phyloP scores from a whole-genome alignment of 2,329 filamentous ascomycete genomes.

The Lachnellula cervina region DNA sequence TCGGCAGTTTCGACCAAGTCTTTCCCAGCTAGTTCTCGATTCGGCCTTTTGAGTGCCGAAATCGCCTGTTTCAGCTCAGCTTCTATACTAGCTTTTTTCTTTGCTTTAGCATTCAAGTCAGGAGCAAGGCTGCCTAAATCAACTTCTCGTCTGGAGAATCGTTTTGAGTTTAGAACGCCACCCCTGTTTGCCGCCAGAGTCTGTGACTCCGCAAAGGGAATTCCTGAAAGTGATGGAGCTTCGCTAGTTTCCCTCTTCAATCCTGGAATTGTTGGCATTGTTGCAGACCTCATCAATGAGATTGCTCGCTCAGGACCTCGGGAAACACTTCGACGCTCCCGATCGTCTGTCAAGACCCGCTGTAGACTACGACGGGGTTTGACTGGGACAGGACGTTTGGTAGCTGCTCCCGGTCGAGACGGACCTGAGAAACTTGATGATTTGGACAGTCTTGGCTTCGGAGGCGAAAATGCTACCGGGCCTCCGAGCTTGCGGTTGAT shows the following conservation, averaged over 20 bases:
- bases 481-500: slow-evolving; percentile 75
- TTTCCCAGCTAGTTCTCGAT: slow-evolving; percentile 64
- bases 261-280: slow-evolving; percentile 53
- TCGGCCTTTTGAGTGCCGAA: slow-evolving; percentile 67
- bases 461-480: slow-evolving; percentile 56
- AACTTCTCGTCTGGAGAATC: slow-evolving; percentile 47
- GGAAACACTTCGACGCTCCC: slow-evolving; percentile 47
- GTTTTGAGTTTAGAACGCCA: slow-evolving; percentile 36
- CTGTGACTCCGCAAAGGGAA: slow-evolving; percentile 40
- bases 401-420: slow-evolving; percentile 47
- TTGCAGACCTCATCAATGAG: slow-evolving; percentile 64
- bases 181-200: slow-evolving; percentile 33
- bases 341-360: slow-evolving; percentile 58
- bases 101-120: slow-evolving; percentile 52
- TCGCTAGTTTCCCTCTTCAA: slow-evolving; percentile 69
- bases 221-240: slow-evolving; percentile 44
- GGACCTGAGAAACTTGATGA: slow-evolving; percentile 38
- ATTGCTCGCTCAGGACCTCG: slow-evolving; percentile 54
- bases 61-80: slow-evolving; percentile 72
- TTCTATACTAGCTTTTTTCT: slow-evolving; percentile 62
- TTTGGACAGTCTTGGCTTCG: slow-evolving; percentile 45
- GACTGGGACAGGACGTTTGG: slow-evolving; percentile 42
- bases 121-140: slow-evolving; percentile 49
- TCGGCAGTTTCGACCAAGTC: slow-evolving; percentile 64
- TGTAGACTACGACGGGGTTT: slow-evolving; percentile 51